A percentile compares a stretch with the other conserved stretches of the same genome.
These are phyloP conservation scores for Punica granatum DNA, from an alignment of 345 rosid genomes.

Conservation along the genomic window DNA sequence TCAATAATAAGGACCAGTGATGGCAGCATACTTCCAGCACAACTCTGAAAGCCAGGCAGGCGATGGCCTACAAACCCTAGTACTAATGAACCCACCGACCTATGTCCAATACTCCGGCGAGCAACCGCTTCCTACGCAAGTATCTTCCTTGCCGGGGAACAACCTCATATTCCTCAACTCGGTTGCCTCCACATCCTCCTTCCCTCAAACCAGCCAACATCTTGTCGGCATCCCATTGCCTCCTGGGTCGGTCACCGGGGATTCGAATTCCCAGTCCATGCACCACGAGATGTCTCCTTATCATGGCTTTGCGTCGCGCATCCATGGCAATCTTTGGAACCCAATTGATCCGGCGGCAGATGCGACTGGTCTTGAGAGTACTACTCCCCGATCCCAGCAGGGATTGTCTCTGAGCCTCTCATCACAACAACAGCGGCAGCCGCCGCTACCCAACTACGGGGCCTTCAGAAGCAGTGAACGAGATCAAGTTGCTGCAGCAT, in stretches of 20 bases:
- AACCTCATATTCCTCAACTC: slow-evolving; percentile 24
- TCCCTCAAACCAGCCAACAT: slow-evolving; percentile 23
- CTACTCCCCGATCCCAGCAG: slow-evolving; percentile 22
- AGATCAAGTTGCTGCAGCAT: background rate
- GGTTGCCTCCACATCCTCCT: slow-evolving; percentile 7
- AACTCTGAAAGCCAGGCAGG: slow-evolving; percentile 36
- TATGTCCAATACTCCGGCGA: slow-evolving; percentile 35
- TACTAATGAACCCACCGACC: slow-evolving; percentile 45
- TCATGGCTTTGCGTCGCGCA: slow-evolving; percentile 19
- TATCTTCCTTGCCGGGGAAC: slow-evolving; percentile 5
- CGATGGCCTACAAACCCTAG: slow-evolving; percentile 43
- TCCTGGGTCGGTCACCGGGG: background rate
- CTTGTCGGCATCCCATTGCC: slow-evolving; percentile 33
- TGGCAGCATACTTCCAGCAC: slow-evolving; percentile 49
- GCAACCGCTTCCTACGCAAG: background rate
- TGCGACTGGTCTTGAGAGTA: slow-evolving; percentile 14
- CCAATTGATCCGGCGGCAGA: slow-evolving; percentile 7
- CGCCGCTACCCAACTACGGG: background rate
- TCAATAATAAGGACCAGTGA: background rate
- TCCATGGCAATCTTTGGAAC: slow-evolving; percentile 30
- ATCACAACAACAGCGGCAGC: slow-evolving; percentile 13
- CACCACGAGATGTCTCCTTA: slow-evolving; percentile 12
- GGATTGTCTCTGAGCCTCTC: slow-evolving; percentile 42
- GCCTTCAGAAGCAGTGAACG: background rate
- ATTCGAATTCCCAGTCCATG: slow-evolving; percentile 7